phyloP scores from a whole-genome alignment of 805 yeast genomes.

The Starmerella sp. region DNA sequence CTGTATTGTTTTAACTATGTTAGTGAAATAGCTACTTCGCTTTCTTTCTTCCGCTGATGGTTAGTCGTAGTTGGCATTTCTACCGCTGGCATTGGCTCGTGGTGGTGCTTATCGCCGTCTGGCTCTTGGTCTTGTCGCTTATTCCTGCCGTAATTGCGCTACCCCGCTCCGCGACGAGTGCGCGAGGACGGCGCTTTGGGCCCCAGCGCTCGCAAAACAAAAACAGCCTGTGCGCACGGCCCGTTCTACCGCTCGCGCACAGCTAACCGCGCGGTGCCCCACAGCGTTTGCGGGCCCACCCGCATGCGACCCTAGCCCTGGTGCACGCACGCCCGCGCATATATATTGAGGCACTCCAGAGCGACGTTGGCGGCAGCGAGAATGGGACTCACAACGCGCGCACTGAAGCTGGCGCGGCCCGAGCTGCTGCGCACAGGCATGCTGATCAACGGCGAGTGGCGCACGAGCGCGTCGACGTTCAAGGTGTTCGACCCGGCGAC shows the following conservation, averaged over 20 bases:
- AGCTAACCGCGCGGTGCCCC: too few relatives aligned
- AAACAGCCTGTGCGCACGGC: too few relatives aligned
- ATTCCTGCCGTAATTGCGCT: not conserved
- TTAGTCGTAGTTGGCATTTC: too few relatives aligned
- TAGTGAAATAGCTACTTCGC: too few relatives aligned
- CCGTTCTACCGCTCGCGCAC: too few relatives aligned
- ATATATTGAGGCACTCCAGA: not conserved
- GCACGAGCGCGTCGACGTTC: constrained; percentile 39
- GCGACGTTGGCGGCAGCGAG: not conserved
- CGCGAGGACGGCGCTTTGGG: not conserved
- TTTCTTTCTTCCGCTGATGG: too few relatives aligned
- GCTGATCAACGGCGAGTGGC: constrained; percentile 67
- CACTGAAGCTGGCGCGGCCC: constrained; percentile 13
- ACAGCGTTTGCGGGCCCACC: not conserved
- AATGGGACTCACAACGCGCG: constrained; percentile 7
- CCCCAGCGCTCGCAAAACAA: too few relatives aligned
- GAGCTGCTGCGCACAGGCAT: constrained; percentile 28
- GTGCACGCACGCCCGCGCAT: not conserved
- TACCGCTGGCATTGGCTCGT: not conserved
- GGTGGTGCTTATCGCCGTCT: not conserved
- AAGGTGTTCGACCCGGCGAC: constrained; percentile 69
- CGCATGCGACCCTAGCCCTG: not conserved
- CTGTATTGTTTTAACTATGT: too few relatives aligned
- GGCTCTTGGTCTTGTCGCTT: constrained; percentile 3
- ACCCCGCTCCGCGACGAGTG: not conserved